A percentile compares a stretch with the other conserved stretches of the same genome.
Evolutionary conservation across 2,329 filamentous ascomycete genomes (phyloP).

Genomic region (Phaeoacremonium minimum): DNA sequence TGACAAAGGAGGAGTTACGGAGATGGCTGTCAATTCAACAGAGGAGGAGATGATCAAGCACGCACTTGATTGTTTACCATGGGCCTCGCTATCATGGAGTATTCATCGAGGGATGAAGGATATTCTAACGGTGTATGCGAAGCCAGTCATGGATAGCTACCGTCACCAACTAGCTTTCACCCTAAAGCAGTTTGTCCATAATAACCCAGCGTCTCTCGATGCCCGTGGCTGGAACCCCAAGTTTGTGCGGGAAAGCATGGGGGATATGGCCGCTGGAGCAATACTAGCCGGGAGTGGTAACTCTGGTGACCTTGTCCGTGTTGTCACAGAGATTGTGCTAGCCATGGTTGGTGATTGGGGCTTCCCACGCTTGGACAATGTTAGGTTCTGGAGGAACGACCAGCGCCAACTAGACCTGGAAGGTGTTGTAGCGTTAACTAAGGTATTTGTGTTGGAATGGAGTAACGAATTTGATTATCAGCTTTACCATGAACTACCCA

Average conservation of each 20-base stretch:
- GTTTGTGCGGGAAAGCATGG: constrained; percentile 21
- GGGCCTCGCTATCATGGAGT: constrained; percentile 25
- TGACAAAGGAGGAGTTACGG: constrained; percentile 8
- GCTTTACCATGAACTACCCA: constrained; percentile 25
- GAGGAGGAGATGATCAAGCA: constrained; percentile 15
- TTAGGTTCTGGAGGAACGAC: constrained; percentile 13
- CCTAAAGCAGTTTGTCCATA: constrained; percentile 9
- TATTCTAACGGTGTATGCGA: constrained; percentile 21
- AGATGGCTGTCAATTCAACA: constrained; percentile 10
- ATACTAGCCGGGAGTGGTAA: constrained; percentile 22
- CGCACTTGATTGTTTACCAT: constrained; percentile 23
- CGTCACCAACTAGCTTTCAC: constrained; percentile 13
- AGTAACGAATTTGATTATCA: constrained; percentile 28
- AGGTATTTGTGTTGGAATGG: constrained; percentile 26
- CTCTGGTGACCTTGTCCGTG: constrained; percentile 22
- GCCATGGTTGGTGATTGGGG: constrained; percentile 12
- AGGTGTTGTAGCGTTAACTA: constrained; percentile 22
- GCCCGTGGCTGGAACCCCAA: constrained; percentile 18
- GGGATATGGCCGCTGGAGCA: constrained; percentile 18
- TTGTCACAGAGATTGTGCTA: constrained; percentile 19
- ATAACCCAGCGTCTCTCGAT: constrained; percentile 8
- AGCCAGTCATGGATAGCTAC: constrained; percentile 17
- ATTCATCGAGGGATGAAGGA: constrained; percentile 24
- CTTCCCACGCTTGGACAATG: constrained; percentile 12
- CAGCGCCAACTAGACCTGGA: constrained; percentile 11